phyloP scores from a whole-genome alignment of 257 asterid genomes.

The Anisodus tanguticus region DNA sequence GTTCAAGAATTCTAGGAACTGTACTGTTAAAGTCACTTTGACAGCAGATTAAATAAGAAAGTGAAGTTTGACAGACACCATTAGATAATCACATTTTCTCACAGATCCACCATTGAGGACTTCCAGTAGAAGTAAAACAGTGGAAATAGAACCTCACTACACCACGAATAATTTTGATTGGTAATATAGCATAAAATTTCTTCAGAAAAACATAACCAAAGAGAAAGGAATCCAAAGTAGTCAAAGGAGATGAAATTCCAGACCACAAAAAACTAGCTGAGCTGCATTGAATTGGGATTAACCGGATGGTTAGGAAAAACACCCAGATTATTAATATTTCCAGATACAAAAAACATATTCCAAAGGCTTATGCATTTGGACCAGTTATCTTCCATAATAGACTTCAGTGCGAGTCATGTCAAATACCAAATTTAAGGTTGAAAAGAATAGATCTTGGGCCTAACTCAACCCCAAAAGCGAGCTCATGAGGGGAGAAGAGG shows the following conservation, averaged over 20 bases:
- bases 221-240: slow-evolving; percentile 13
- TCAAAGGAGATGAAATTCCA: slow-evolving; percentile 11
- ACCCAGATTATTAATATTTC: not conserved
- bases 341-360: slow-evolving; percentile 15
- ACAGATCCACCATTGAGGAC: not conserved
- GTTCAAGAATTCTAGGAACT: not conserved
- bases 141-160: not conserved
- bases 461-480: too few relatives aligned
- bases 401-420: not conserved
- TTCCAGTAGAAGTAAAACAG: not conserved
- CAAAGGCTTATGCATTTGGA: not conserved
- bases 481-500: too few relatives aligned
- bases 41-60: slow-evolving; percentile 4
- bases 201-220: not conserved
- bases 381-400: not conserved
- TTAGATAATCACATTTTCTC: not conserved
- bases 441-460: too few relatives aligned
- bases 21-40: not conserved
- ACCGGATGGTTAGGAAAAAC: not conserved
- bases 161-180: slow-evolving; percentile 15
- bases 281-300: slow-evolving; percentile 21
- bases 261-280: slow-evolving; percentile 14
- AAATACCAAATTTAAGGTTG: not conserved
- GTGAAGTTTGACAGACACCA: slow-evolving; percentile 19
- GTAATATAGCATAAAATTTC: slow-evolving; percentile 2